A percentile compares a stretch with the other conserved stretches of the same genome.
Conservation (phyloP, 192 early-diverging fungal species). For the Umbelopsis ramanniana region DNA sequence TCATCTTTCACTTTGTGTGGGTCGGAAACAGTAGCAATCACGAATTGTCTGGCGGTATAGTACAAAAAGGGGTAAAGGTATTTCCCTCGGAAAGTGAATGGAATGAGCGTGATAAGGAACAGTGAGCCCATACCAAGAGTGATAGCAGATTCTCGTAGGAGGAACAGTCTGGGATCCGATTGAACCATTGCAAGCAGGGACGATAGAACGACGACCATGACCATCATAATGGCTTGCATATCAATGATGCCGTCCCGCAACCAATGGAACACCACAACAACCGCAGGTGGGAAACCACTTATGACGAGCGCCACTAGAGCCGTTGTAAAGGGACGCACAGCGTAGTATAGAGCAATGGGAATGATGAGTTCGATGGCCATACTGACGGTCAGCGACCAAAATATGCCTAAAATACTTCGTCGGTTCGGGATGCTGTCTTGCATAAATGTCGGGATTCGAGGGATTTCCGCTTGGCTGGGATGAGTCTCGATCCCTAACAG, state of each 20-base stretch:
- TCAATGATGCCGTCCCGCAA: conserved; percentile 34
- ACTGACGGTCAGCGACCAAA: conserved; percentile 28
- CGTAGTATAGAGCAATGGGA: conserved; percentile 39
- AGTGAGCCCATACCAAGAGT: conserved; percentile 42
- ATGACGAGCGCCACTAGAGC: conserved; percentile 38
- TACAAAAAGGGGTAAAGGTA: conserved; percentile 45
- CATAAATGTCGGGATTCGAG: conserved; percentile 37
- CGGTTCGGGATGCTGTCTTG: conserved; percentile 34
- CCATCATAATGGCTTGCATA: conserved; percentile 41
- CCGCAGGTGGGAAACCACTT: conserved; percentile 46
- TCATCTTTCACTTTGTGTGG: conserved; percentile 36
- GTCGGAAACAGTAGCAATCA: conserved; percentile 34
- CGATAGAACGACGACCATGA: conserved; percentile 45
- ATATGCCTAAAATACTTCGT: conserved; percentile 32
- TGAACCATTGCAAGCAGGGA: conserved; percentile 46
- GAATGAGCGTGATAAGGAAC: conserved; percentile 44
- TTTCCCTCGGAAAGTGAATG: conserved; percentile 35
- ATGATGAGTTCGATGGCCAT: conserved; percentile 39
- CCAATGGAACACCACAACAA: conserved; percentile 33
- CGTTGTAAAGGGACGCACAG: conserved; percentile 33
- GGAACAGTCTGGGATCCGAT: conserved; percentile 43
- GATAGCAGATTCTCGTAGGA: conserved; percentile 50
- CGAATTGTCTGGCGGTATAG: conserved; percentile 40
- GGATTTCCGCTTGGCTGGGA: neutral
- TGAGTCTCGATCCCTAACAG: conserved; percentile 8